Evolutionary conservation across 2,329 filamentous ascomycete genomes (phyloP).

Genomic region (Colletotrichum endophyticum): DNA sequence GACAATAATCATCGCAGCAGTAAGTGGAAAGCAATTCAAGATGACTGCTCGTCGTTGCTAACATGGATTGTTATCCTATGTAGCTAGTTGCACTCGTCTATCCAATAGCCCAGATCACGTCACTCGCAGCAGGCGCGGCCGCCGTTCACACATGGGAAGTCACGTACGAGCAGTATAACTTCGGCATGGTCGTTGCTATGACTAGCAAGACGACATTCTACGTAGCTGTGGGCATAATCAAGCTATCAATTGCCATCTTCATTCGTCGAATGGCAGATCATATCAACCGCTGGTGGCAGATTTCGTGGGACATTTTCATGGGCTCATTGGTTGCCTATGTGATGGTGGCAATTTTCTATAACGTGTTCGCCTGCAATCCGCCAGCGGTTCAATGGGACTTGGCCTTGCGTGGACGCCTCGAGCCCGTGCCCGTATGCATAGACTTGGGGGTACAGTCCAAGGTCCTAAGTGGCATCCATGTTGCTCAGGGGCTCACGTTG

Average conservation of each 20-base stretch:
- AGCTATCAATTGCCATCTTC: constrained; percentile 40
- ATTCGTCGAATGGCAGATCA: constrained; percentile 38
- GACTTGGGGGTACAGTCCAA: constrained; percentile 22
- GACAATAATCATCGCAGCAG: constrained; percentile 34
- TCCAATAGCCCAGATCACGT: constrained; percentile 29
- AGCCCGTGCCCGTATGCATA: constrained; percentile 24
- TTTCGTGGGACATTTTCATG: constrained; percentile 35
- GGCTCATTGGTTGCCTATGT: constrained; percentile 30
- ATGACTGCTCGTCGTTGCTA: not conserved
- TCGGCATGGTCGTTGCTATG: constrained; percentile 27
- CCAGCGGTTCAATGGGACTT: constrained; percentile 30
- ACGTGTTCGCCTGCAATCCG: constrained; percentile 31
- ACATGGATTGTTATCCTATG: not conserved
- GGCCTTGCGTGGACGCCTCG: constrained; percentile 25
- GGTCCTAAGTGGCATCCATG: constrained; percentile 33
- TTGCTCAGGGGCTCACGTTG: constrained; percentile 36
- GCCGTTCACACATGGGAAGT: constrained; percentile 33
- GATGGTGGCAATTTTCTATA: constrained; percentile 32
- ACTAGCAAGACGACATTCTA: constrained; percentile 30
- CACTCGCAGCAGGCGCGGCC: constrained; percentile 27
- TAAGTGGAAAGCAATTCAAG: constrained; percentile 20
- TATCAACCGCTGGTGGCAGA: constrained; percentile 30
- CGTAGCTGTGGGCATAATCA: constrained; percentile 35
- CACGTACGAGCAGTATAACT: constrained; percentile 35
- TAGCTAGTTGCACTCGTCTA: constrained; percentile 28